Base-by-base conservation (phyloP, 768 basidiomycete genomes). In the Lanmaoa rubissima region DNA sequence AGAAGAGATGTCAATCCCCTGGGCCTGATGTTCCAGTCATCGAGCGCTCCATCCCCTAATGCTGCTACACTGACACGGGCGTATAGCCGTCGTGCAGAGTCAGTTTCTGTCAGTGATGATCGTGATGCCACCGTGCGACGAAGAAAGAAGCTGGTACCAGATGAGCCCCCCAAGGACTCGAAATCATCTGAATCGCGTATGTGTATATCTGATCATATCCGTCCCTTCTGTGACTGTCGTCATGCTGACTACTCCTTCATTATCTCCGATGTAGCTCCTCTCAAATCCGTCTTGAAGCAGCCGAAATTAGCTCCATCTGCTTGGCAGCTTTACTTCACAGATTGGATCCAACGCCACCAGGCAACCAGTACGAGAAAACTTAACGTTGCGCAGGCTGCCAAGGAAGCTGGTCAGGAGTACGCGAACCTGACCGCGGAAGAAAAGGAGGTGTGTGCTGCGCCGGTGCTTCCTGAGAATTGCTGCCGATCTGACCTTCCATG, bases 311-410 rank as follows among this genome's bases (percentile, higher is more conserved):
- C 94, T 7, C 92, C 91, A 5, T 94, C 92, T 4, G 92, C 94
- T 53, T 97, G 94, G 94, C 94, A 97, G 73, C 81, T 97, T 43
- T 97, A 93, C 74, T 96, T 97, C 70, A 93, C 93, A 24, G 92
- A 96, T 69, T 94, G 91, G 85, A 94, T 97, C 61, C 89, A 92
- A 70, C 82, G 83, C 65, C 88, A 91, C 70, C 90, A 92, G 73
- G 85, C 86, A 57, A 81, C 83, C 24, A 88, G 85, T 57, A 84
- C 82, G 41, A 81, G 91, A 65, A 96, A 96, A 75, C 82, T 96
- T 36, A 96, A 97, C 72, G 92, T 97, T 55, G 94, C 94, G 16
- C 92, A 95, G 70, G 91, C 92, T 39, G 94, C 94, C 59, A 95
- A 95, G 73, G 93, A 95, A 71, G 94, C 94, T 36, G 94, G 92